Evolutionary conservation across 78 protist species (phyloP), one percentile per base, ranked within the genome.

Genomic region (Corallochytrium limacisporum): DNA sequence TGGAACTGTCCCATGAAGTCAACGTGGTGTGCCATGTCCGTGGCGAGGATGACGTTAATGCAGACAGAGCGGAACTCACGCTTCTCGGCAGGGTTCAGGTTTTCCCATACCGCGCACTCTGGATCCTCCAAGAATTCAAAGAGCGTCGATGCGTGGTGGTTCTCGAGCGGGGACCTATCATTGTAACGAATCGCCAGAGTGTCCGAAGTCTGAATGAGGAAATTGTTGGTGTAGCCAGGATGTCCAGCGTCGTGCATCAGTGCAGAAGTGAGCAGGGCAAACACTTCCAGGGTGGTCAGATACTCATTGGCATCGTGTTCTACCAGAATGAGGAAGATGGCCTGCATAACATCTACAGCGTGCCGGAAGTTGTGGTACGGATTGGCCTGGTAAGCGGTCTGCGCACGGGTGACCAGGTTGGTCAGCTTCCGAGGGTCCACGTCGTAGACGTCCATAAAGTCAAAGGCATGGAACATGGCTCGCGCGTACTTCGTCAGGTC

Each of bases 331-430:
- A n/a, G n/a, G n/a, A n/a, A n/a, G n/a, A n/a, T n/a, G n/a, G n/a
- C n/a, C 76, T 88, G 93, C 4, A 83, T 67, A 7, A 83, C 88
- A 44, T 89, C 94, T 28, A 89, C 54, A 6, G 91, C 90, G 67
- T 89, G 94, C 13, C 18, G 38, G 54, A 83, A 89, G 69, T 82
- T 89, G 65, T 89, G 94, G 53, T 47, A 47, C 7, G 53, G 53
- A 7, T 47, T 47, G 33, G 16, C 22, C 33, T 22, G 53, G 13
- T 47, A 47, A 3, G 33, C 53, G 22, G 28, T 7, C 5, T 26
- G 53, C 16, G 22, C 22, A 26, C 33, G 22, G 53, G 33, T 20
- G 33, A 47, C 53, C 33, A 47, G 53, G 8, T 20, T 22, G 22
- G 22, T 26, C 33, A 47, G 53, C 7, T 3, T 7, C 33, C 53